These are phyloP conservation scores for Lactifluus subvellereus DNA, from an alignment of 768 basidiomycete species.

Conservation along the genomic window DNA sequence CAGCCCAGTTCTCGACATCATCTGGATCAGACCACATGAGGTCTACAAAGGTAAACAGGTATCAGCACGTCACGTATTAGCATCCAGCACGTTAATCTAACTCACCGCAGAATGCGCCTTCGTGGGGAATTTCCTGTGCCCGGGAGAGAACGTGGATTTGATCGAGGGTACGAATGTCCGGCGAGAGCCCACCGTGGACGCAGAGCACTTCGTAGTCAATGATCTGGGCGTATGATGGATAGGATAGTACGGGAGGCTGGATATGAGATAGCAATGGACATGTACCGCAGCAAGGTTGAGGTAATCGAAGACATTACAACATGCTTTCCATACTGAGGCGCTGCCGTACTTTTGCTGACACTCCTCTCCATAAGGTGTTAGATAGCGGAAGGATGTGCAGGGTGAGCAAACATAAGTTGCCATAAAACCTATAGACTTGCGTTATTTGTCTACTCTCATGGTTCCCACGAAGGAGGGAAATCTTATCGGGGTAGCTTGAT, in stretches of 20 bases:
- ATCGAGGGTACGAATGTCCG: conserved; percentile 91
- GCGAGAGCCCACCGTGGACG: conserved; percentile 94
- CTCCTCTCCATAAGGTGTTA: conserved; percentile 54
- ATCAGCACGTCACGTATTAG: not conserved
- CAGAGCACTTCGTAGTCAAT: conserved; percentile 91
- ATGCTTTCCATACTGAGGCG: conserved; percentile 93
- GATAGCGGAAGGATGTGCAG: conserved; percentile 3
- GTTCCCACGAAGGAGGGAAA: conserved; percentile 89
- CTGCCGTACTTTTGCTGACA: conserved; percentile 98
- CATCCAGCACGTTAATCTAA: not conserved
- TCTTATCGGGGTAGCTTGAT: conserved; percentile 82
- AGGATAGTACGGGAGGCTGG: not conserved
- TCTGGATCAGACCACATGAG: conserved; percentile 99
- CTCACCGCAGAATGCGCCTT: conserved; percentile 94
- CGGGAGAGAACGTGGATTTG: conserved; percentile 89
- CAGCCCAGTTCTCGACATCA: conserved; percentile 93
- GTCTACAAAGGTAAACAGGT: conserved; percentile 40
- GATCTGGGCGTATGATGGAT: conserved; percentile 47
- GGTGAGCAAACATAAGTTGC: conserved; percentile 42
- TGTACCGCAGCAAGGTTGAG: conserved; percentile 89
- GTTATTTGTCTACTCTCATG: conserved; percentile 98
- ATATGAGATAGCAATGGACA: conserved; percentile 5
- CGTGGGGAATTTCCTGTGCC: conserved; percentile 97
- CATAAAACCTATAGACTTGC: conserved; percentile 98
- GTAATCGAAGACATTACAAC: conserved; percentile 94